Evolutionary conservation across 768 basidiomycete genomes (phyloP), one percentile per base, ranked within the genome.

Genomic region (Auricularia auricula-judae): DNA sequence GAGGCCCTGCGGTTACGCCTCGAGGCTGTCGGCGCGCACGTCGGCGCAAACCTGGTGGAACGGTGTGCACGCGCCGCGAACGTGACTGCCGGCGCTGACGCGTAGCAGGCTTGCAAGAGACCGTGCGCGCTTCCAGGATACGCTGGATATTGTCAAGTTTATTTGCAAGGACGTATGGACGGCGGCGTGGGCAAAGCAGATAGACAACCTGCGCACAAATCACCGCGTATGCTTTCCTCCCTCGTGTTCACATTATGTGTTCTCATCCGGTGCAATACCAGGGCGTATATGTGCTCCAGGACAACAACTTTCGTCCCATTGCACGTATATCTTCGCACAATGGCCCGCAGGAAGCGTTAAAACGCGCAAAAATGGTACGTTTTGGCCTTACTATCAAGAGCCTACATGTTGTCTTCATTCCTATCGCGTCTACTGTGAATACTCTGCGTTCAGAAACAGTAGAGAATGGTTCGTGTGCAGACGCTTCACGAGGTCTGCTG

Each of bases 91-190:
- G 12, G 14, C 56, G 21, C 56, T n/a, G 21, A 14, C 14, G 21
- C 11, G 11, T 5, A 33, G 16, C 70, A 96, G 94, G 67, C 73
- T 96, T 65, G 88, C 88, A 72, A 82, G 87, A 42, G 87, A 91
- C 66, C 80, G 87, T 68, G 78, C 84, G 36, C 80, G 90, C 63
- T 91, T 96, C 65, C 74, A 84, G 0, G 89, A 95, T 71, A 89
- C 92, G 0, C 80, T 98, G 5, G 95, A 98, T 66, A 86, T 84
- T 10, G 86, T 98, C 77, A 97, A 98, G 74, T 97, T 97, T 71
- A 82, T 98, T 65, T 98, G 94, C 78, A 98, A 98, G 71, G 94
- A 98, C 64, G 77, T 98, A n/a, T 98, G 94, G 91, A 79, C 84
- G 0, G 85, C 87, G 23, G 89, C 88, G 64, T 97, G 91, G 87